Percentiles rank a stretch among this genome's conserved stretches.
Evolutionary conservation across 2,329 filamentous ascomycete genomes (phyloP).

Genomic region (Exophiala sideris): DNA sequence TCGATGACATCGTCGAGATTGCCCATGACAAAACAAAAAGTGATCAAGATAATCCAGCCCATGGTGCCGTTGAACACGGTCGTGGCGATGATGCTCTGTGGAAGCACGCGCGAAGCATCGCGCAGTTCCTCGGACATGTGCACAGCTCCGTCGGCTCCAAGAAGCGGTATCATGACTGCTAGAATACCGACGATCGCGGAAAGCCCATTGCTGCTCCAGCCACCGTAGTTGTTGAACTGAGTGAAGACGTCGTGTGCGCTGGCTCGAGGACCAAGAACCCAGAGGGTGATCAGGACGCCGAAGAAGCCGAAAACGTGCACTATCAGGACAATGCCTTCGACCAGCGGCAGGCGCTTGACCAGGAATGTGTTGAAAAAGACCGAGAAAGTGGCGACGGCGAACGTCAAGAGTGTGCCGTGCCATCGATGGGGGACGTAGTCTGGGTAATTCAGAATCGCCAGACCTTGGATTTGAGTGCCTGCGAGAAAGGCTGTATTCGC

Average conservation of each 20-base stretch:
- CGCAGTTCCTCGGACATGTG: slow-evolving; percentile 38
- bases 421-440: slow-evolving; percentile 41
- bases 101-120: slow-evolving; percentile 37
- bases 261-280: slow-evolving; percentile 41
- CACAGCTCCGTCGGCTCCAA: slow-evolving; percentile 30
- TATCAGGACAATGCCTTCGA: slow-evolving; percentile 42
- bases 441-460: slow-evolving; percentile 44
- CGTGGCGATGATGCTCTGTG: slow-evolving; percentile 37
- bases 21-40: slow-evolving; percentile 37
- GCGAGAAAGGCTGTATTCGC: slow-evolving; percentile 39
- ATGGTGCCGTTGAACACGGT: slow-evolving; percentile 38
- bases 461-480: slow-evolving; percentile 45
- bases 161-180: slow-evolving; percentile 28
- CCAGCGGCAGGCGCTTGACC: slow-evolving; percentile 38
- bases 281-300: slow-evolving; percentile 43
- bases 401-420: slow-evolving; percentile 45
- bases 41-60: slow-evolving; percentile 38
- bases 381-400: slow-evolving; percentile 39
- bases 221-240: slow-evolving; percentile 38
- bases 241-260: slow-evolving; percentile 39
- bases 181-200: slow-evolving; percentile 32
- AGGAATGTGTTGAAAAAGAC: slow-evolving; percentile 44
- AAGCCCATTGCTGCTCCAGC: slow-evolving; percentile 35
- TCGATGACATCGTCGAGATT: slow-evolving; percentile 34
- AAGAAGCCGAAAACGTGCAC: slow-evolving; percentile 44